Evolutionary conservation across 2,329 filamentous ascomycete genomes (phyloP).

Genomic region (Penicillium sp.): DNA sequence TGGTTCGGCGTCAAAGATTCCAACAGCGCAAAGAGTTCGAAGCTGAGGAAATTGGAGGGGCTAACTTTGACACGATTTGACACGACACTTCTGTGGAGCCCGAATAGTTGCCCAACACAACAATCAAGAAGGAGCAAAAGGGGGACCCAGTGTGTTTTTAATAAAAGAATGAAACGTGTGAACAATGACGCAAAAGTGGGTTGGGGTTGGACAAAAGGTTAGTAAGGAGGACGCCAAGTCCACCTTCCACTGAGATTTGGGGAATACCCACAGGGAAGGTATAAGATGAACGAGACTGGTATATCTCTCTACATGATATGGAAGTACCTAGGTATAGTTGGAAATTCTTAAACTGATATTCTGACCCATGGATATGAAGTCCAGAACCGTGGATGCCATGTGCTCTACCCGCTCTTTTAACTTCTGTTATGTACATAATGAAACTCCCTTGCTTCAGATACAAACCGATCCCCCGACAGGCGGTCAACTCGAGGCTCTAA

Average conservation of each 20-base stretch:
- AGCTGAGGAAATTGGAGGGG: neutral
- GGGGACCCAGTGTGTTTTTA: neutral
- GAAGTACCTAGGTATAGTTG: neutral
- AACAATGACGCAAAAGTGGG: slow-evolving; percentile 13
- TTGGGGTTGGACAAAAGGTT: slow-evolving; percentile 7
- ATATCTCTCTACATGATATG: neutral
- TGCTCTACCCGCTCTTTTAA: neutral
- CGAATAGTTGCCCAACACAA: slow-evolving; percentile 9
- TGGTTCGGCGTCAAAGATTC: neutral
- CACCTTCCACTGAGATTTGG: neutral
- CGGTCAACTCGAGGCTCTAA: neutral
- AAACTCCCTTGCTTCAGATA: slow-evolving; percentile 6
- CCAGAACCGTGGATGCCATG: slow-evolving; percentile 1
- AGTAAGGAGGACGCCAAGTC: slow-evolving; percentile 1
- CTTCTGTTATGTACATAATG: neutral
- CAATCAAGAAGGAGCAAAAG: slow-evolving; percentile 1
- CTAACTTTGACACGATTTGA: neutral
- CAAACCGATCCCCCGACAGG: neutral
- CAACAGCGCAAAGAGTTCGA: neutral
- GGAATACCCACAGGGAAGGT: neutral
- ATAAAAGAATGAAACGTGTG: neutral
- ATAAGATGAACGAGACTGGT: neutral
- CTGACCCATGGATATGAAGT: slow-evolving; percentile 1
- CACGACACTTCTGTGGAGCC: slow-evolving; percentile 5
- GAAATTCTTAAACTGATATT: neutral